These are phyloP conservation scores for Fraxinus sp. DNA, from an alignment of 305 asterid genomes.

Conservation along the genomic window DNA sequence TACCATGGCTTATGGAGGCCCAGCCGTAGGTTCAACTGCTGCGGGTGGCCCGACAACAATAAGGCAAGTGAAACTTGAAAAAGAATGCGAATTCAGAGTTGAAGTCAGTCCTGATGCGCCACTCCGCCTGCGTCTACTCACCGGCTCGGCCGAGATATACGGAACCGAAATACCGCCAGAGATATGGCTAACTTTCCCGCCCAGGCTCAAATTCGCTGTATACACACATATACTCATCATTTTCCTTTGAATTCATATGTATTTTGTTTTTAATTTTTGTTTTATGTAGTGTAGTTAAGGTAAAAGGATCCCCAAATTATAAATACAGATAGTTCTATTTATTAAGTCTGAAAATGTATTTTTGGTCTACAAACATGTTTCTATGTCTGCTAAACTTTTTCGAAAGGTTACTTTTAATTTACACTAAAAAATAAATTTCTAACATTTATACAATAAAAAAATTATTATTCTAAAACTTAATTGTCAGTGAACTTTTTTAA, in stretches of 20 bases:
- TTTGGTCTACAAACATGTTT: background rate
- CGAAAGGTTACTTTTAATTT: background rate
- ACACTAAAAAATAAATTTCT: background rate
- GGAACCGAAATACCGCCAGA: conserved; percentile 93
- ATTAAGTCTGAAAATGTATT: background rate
- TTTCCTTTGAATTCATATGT: background rate
- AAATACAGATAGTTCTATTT: background rate
- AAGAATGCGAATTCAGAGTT: conserved; percentile 89
- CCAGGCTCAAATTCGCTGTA: conserved; percentile 86
- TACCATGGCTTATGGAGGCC: conserved; percentile 72
- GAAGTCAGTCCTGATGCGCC: conserved; percentile 76
- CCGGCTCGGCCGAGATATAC: conserved; percentile 81
- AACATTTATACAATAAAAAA: background rate
- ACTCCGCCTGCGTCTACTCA: conserved; percentile 74
- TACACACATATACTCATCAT: background rate
- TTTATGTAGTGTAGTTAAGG: background rate
- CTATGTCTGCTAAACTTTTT: background rate
- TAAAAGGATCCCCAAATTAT: background rate
- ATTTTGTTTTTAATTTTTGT: background rate
- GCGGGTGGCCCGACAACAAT: conserved; percentile 32
- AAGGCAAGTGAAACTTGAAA: conserved; percentile 84
- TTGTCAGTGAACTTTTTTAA: background rate
- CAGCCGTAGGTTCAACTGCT: conserved; percentile 52
- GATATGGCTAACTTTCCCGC: conserved; percentile 74
- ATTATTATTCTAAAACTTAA: background rate